Conservation (phyloP, 257 asterid species). For the Leptodermis oblonga region DNA sequence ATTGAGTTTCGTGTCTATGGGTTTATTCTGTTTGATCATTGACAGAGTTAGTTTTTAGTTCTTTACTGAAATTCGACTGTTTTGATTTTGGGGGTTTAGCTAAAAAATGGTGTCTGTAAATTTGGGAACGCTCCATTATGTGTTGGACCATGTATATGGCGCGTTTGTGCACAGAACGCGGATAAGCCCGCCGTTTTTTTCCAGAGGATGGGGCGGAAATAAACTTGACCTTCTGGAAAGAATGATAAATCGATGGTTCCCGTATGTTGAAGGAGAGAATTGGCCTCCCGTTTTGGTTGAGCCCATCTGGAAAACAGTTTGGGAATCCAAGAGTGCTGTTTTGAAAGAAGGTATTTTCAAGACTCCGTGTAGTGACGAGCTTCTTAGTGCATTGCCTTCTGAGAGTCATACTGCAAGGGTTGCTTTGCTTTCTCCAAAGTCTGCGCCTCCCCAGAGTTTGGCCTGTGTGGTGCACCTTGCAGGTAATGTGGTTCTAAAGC, state of each 20-base stretch:
- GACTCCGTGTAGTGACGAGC: slow-evolving; percentile 77
- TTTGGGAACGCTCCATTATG: slow-evolving; percentile 77
- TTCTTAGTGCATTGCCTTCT: slow-evolving; percentile 84
- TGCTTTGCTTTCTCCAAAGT: slow-evolving; percentile 79
- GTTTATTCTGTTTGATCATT: slow-evolving; percentile 11
- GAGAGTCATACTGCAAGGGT: slow-evolving; percentile 86
- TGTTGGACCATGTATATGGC: slow-evolving; percentile 85
- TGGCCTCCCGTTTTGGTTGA: slow-evolving; percentile 76
- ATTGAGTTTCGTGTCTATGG: slow-evolving; percentile 5
- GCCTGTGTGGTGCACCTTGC: slow-evolving; percentile 99
- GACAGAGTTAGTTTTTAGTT: slow-evolving; percentile 5
- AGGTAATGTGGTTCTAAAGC: slow-evolving; percentile 36
- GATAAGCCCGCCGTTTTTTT: slow-evolving; percentile 76
- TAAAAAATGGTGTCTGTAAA: slow-evolving; percentile 62
- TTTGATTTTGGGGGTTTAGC: slow-evolving; percentile 14
- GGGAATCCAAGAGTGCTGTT: slow-evolving; percentile 77
- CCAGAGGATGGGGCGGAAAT: slow-evolving; percentile 95
- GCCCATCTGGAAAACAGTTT: slow-evolving; percentile 80
- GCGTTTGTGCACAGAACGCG: slow-evolving; percentile 86
- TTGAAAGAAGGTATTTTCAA: slow-evolving; percentile 78
- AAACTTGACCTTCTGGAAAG: slow-evolving; percentile 84
- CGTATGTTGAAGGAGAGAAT: slow-evolving; percentile 54
- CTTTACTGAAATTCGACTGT: slow-evolving; percentile 6
- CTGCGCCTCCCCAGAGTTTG: slow-evolving; percentile 48
- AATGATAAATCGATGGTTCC: slow-evolving; percentile 68